Evolutionary conservation across 352 stramenopile species (phyloP).

Genomic region (Phytopythium ostracodes): DNA sequence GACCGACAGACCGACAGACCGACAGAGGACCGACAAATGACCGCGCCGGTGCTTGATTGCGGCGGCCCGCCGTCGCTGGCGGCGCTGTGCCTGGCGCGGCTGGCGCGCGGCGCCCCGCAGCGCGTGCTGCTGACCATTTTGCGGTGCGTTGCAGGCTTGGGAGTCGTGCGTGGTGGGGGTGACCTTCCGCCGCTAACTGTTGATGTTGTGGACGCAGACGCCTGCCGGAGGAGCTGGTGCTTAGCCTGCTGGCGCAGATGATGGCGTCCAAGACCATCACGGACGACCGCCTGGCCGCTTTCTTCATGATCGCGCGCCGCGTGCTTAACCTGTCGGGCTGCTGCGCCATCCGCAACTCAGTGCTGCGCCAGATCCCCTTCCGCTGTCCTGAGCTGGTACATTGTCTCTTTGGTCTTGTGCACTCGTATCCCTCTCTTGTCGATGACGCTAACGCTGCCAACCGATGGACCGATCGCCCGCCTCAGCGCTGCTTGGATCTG

Average conservation of each 20-base stretch:
- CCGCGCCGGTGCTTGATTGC: not conserved
- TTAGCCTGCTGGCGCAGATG: conserved; percentile 69
- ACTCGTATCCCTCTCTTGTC: not conserved
- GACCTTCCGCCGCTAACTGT: not conserved
- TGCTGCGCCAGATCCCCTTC: conserved; percentile 82
- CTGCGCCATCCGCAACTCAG: conserved; percentile 80
- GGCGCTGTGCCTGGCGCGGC: conserved; percentile 54
- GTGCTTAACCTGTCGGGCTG: conserved; percentile 74
- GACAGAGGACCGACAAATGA: not conserved
- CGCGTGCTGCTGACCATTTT: conserved; percentile 54
- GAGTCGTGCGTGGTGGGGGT: not conserved
- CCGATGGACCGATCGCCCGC: not conserved
- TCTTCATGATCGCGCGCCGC: conserved; percentile 73
- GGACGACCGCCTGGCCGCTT: conserved; percentile 76
- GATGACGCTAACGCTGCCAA: not conserved
- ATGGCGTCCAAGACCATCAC: conserved; percentile 69
- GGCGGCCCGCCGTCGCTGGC: conserved; percentile 39
- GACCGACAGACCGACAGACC: no score
- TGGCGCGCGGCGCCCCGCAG: conserved; percentile 49
- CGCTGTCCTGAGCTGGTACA: conserved; percentile 75
- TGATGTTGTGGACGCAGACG: conserved; percentile 30
- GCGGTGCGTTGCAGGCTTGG: conserved; percentile 29
- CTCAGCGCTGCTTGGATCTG: conserved; percentile 74
- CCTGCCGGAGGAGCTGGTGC: conserved; percentile 78
- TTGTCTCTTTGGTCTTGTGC: not conserved